Evolutionary conservation across 257 asterid genomes (phyloP).

Genomic region (Capsicum baccatum): DNA sequence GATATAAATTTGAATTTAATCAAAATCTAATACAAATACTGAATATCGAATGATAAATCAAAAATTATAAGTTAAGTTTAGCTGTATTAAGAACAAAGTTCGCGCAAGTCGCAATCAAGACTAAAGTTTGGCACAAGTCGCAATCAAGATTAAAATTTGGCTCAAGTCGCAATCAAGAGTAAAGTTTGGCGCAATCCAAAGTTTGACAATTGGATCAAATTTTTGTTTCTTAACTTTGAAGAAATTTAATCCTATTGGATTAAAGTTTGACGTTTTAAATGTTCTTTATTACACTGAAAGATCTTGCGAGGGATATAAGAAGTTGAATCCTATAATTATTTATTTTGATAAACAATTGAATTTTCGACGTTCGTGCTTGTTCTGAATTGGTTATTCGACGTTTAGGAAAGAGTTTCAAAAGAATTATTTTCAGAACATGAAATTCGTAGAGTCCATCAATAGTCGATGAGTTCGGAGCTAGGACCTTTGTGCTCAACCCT

Average conservation of each 20-base stretch:
- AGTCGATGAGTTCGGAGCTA: too few relatives aligned
- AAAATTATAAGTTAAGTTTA: background rate
- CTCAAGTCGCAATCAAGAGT: background rate
- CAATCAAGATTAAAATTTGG: background rate
- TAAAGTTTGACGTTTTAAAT: background rate
- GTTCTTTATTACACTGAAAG: background rate
- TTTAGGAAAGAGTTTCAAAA: background rate
- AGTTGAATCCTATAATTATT: background rate
- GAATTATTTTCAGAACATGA: too few relatives aligned
- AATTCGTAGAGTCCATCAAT: too few relatives aligned
- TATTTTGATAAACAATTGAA: background rate
- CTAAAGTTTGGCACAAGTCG: too few relatives aligned
- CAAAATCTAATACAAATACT: background rate
- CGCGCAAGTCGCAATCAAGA: too few relatives aligned
- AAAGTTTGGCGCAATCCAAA: background rate
- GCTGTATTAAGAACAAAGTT: background rate
- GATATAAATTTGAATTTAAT: background rate
- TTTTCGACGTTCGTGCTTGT: rapidly evolving
- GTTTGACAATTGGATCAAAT: background rate
- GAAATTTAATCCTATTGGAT: background rate
- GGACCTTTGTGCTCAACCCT: too few relatives aligned
- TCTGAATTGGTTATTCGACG: background rate
- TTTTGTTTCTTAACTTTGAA: background rate
- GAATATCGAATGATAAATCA: background rate
- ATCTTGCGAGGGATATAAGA: background rate